Conservation (phyloP, 2,329 filamentous ascomycete species). For the Leptographium wingfieldii region DNA sequence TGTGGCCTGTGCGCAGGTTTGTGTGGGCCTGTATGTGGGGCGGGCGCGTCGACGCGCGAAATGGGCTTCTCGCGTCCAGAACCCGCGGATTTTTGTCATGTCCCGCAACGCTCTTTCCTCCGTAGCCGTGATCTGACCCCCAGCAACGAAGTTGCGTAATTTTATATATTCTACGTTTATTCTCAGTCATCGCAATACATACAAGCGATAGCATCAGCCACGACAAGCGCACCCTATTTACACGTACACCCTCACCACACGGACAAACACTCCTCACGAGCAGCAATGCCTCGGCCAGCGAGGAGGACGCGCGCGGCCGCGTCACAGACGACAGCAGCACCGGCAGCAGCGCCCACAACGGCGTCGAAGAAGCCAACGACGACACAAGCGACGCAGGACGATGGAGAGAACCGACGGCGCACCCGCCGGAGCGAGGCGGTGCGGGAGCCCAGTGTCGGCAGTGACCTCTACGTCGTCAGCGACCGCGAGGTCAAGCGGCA, state of each 20-base stretch:
- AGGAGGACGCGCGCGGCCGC: slow-evolving; percentile 9
- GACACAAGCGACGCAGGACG: slow-evolving; percentile 6
- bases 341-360: not conserved
- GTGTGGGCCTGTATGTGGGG: not conserved
- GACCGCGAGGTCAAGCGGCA: not conserved
- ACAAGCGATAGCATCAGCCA: not conserved
- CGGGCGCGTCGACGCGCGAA: not conserved
- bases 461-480: slow-evolving; percentile 5
- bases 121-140: not conserved
- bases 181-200: no score
- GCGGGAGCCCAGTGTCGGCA: slow-evolving; percentile 20
- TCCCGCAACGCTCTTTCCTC: slow-evolving; percentile 1
- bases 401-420: slow-evolving; percentile 1
- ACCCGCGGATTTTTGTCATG: not conserved
- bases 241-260: not conserved
- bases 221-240: no score
- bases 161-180: no score
- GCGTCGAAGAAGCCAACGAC: slow-evolving; percentile 12
- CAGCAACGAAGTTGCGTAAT: not conserved
- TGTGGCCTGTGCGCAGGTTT: not conserved
- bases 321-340: slow-evolving; percentile 1
- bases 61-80: not conserved
- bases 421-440: slow-evolving; percentile 20
- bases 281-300: slow-evolving; percentile 13
- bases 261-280: not conserved